phyloP scores from a whole-genome alignment of 768 basidiomycete genomes.

The Boletus speciosus region DNA sequence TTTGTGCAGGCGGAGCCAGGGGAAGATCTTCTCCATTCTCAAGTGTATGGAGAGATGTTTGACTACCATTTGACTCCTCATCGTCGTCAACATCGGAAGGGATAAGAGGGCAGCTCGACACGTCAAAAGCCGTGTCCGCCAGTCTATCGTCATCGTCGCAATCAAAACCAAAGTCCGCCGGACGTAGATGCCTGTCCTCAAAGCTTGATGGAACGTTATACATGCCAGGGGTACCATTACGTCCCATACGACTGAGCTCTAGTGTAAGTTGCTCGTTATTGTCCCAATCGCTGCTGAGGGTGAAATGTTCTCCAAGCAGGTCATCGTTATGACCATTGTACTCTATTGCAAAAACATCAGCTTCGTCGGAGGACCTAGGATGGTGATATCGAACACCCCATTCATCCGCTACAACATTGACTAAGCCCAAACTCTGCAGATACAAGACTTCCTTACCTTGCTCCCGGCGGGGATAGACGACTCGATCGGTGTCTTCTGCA shows the following conservation, averaged over 20 bases:
- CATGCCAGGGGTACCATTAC: not conserved
- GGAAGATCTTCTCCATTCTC: slow-evolving; percentile 22
- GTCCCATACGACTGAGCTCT: slow-evolving; percentile 14
- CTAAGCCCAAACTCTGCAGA: slow-evolving; percentile 6
- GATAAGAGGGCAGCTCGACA: slow-evolving; percentile 15
- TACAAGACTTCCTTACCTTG: slow-evolving; percentile 14
- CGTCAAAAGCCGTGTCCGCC: slow-evolving; percentile 18
- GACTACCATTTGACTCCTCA: slow-evolving; percentile 29
- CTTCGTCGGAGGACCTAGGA: slow-evolving; percentile 6
- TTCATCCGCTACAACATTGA: slow-evolving; percentile 23
- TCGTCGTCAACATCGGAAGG: slow-evolving; percentile 29
- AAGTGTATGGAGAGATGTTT: slow-evolving; percentile 24
- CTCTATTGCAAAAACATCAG: slow-evolving; percentile 22
- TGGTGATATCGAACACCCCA: slow-evolving; percentile 27
- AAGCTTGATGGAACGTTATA: not conserved
- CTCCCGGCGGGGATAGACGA: slow-evolving; percentile 28
- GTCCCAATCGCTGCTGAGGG: slow-evolving; percentile 20
- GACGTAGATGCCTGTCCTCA: slow-evolving; percentile 5
- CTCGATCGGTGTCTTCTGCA: slow-evolving; percentile 21
- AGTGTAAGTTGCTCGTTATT: slow-evolving; percentile 20
- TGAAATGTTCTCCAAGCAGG: slow-evolving; percentile 24
- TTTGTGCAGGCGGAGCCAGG: not conserved
- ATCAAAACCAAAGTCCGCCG: slow-evolving; percentile 9
- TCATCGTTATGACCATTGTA: slow-evolving; percentile 24
- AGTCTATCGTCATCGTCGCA: slow-evolving; percentile 5